Evolutionary conservation across 805 yeast genomes (phyloP), one percentile per base, ranked within the genome.

Genomic region (Yarrowia osloensis): DNA sequence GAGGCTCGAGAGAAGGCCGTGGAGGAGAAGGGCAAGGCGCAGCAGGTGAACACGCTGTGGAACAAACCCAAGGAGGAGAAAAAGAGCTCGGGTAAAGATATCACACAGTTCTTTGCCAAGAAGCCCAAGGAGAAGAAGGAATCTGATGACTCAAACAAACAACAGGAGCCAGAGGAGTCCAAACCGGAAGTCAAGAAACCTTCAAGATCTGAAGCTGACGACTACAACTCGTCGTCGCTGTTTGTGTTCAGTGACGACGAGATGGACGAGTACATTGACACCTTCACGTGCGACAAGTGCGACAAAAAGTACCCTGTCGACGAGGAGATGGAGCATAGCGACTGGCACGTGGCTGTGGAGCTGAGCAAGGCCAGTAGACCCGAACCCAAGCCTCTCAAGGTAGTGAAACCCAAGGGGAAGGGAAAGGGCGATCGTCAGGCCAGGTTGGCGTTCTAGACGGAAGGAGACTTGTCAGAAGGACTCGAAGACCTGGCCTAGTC

Each of bases 261-360:
- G n/a, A 37, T 39, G 46, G 49, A 47, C 40, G 67, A 47, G 15
- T 35, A 63, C 59, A 61, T 44, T 29, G 57, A 49, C 35, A 35
- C 49, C 3, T 47, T 63, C n/a, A 62, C 50, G 7, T 80, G 82
- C 39, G 70, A 69, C 0, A 67, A 71, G 26, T 80, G 82, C 65
- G 61, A 68, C 7, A 57, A 63, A 24, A 19, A 31, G 2, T 66
- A 78, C n/a, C 39, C 67, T 0, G 12, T 44, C 0, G 68, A 50
- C 1, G 69, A 72, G 4, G 59, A 68, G 22, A 71, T 66, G 8
- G 81, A 79, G 61, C 82, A 80, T 67, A 66, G 65, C 12, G 82
- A 80, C 65, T 80, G 80, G 79, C 82, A 80, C 50, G 73, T 74
- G 65, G 82, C 82, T 6, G 68, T 68, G 57, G 70, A 71, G 11